Conservation (phyloP, 345 rosid species). For the Populus davidiana region DNA sequence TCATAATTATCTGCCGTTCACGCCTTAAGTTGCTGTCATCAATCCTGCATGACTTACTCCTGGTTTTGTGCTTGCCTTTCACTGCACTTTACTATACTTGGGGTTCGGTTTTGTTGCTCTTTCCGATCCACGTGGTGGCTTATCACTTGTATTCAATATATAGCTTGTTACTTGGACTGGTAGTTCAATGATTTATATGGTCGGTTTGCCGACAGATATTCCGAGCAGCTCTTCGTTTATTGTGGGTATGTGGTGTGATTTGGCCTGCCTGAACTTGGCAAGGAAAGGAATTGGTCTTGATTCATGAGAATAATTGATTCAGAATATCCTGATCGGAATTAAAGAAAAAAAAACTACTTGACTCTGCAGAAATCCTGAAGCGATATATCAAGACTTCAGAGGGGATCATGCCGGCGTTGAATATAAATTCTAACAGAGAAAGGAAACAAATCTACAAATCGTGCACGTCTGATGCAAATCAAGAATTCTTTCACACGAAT, state of each 20-base stretch:
- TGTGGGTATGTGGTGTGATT: neutral
- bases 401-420: neutral
- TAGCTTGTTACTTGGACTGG: neutral
- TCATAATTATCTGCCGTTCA: no score
- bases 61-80: no score
- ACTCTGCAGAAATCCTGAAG: neutral
- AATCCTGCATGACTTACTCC: no score
- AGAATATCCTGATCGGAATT: neutral
- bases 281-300: no score
- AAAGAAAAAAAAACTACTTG: neutral
- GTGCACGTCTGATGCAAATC: neutral
- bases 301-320: neutral
- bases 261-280: neutral
- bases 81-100: no score
- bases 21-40: no score
- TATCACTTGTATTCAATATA: accelerated
- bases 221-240: neutral
- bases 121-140: no score
- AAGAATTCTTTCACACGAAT: neutral
- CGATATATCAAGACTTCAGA: neutral
- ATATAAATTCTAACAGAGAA: neutral
- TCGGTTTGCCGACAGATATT: neutral
- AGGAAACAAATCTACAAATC: neutral
- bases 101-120: no score
- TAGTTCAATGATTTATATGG: neutral